These are phyloP conservation scores for Colletotrichum aenigma DNA, from an alignment of 2,329 filamentous ascomycete genomes.

Conservation along the genomic window DNA sequence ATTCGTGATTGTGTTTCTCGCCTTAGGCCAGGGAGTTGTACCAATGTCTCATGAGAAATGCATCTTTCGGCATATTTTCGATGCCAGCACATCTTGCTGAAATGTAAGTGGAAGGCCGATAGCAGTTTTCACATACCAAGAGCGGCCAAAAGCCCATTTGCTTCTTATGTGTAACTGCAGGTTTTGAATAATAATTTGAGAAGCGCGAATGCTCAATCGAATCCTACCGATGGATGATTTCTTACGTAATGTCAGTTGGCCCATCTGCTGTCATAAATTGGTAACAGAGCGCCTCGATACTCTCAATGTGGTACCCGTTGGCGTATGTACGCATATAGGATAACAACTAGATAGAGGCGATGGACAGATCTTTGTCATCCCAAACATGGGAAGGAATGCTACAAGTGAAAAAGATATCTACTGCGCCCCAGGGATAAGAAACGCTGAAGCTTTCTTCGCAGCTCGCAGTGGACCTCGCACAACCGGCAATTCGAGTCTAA, in stretches of 20 bases:
- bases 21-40: not conserved
- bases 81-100: not conserved
- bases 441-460: not conserved
- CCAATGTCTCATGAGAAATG: not conserved
- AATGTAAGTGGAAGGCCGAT: not conserved
- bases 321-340: not conserved
- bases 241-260: too few species aligned
- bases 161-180: not conserved
- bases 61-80: not conserved
- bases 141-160: fast-evolving
- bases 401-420: fast-evolving
- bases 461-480: not conserved
- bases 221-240: too few species aligned
- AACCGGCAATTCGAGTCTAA: too few species aligned
- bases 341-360: not conserved
- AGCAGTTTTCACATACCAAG: fast-evolving
- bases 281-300: not conserved
- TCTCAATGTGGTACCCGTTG: not conserved
- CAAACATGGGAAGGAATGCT: not conserved
- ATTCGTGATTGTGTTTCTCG: not conserved
- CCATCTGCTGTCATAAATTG: too few species aligned
- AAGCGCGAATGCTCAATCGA: not conserved
- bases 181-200: not conserved
- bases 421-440: not conserved
- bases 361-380: not conserved